Percentiles rank a stretch among this genome's conserved stretches.
These are phyloP conservation scores for Lepiota venenata DNA, from an alignment of 768 basidiomycete genomes.

Conservation along the genomic window DNA sequence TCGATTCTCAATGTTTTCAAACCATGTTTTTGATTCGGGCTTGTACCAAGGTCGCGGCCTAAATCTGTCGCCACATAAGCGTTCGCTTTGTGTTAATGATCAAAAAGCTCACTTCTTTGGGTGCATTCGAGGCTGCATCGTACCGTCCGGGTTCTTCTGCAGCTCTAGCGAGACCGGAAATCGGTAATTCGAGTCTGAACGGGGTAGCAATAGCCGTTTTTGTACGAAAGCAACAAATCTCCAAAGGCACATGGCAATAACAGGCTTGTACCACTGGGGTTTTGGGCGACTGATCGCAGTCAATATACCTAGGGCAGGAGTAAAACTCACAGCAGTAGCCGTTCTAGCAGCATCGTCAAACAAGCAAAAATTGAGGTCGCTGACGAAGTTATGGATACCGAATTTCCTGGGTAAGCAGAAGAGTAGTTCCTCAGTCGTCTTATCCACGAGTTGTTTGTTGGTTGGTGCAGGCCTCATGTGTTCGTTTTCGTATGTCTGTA, in stretches of 20 bases:
- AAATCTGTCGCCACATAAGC: conserved; percentile 15
- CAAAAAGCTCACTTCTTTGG: conserved; percentile 21
- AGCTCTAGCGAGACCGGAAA: conserved; percentile 22
- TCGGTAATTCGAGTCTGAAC: conserved; percentile 16
- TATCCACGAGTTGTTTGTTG: conserved; percentile 35
- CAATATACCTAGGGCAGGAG: background rate
- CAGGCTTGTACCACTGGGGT: conserved; percentile 30
- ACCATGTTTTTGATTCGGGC: conserved; percentile 24
- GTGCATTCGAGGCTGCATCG: conserved; percentile 27
- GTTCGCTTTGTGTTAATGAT: too few species aligned
- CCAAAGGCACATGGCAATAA: conserved; percentile 22
- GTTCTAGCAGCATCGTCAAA: conserved; percentile 39
- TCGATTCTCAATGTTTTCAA: conserved; percentile 25
- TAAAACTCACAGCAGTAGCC: conserved; percentile 42
- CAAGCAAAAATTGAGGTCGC: conserved; percentile 30
- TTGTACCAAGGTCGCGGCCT: conserved; percentile 44
- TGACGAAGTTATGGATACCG: conserved; percentile 33
- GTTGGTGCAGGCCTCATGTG: conserved; percentile 39
- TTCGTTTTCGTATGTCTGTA: conserved; percentile 37
- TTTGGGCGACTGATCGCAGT: conserved; percentile 24
- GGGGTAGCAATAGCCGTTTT: conserved; percentile 37
- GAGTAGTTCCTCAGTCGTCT: conserved; percentile 40
- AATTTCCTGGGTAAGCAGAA: conserved; percentile 31
- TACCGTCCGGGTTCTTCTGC: conserved; percentile 16
- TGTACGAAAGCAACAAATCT: conserved; percentile 26